Evolutionary conservation across 495 filamentous ascomycete species (phyloP).

Genomic region (Daldinia loculata): DNA sequence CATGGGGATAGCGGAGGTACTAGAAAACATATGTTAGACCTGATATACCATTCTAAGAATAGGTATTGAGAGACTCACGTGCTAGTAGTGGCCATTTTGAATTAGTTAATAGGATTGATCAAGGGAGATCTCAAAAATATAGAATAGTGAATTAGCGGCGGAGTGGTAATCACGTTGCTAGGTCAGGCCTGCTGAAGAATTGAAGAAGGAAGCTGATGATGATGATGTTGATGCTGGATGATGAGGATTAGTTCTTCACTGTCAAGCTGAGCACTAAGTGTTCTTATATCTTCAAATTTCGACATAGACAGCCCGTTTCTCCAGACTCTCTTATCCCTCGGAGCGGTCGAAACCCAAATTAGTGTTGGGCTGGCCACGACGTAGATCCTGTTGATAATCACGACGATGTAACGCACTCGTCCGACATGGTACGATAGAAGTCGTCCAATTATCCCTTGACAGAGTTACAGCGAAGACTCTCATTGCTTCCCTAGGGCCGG

Average conservation of each 20-base stretch:
- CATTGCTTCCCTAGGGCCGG: conserved; percentile 18
- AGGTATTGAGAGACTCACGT: conserved; percentile 35
- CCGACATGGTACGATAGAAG: conserved; percentile 46
- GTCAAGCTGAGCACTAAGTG: conserved; percentile 15
- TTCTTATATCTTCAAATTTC: conserved; percentile 25
- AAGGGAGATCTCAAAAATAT: conserved; percentile 35
- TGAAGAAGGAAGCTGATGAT: conserved; percentile 21
- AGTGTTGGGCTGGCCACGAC: conserved; percentile 34
- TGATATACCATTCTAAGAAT: neutral
- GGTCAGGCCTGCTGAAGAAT: conserved; percentile 43
- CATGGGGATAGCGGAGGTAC: conserved; percentile 40
- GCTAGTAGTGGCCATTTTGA: conserved; percentile 43
- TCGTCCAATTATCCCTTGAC: conserved; percentile 34
- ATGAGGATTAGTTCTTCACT: conserved; percentile 8
- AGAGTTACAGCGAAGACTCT: conserved; percentile 23
- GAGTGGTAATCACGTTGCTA: conserved; percentile 8
- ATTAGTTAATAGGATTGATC: conserved; percentile 20
- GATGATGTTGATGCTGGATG: conserved; percentile 33
- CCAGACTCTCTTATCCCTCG: conserved; percentile 20
- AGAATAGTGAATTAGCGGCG: conserved; percentile 5
- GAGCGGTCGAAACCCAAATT: conserved; percentile 27
- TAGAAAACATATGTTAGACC: conserved; percentile 20
- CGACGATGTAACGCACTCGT: conserved; percentile 41
- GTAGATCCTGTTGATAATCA: conserved; percentile 30
- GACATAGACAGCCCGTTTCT: conserved; percentile 25